These are phyloP conservation scores for Microdochium trichocladiopsis DNA, from an alignment of 2,329 filamentous ascomycete genomes.

Conservation along the genomic window DNA sequence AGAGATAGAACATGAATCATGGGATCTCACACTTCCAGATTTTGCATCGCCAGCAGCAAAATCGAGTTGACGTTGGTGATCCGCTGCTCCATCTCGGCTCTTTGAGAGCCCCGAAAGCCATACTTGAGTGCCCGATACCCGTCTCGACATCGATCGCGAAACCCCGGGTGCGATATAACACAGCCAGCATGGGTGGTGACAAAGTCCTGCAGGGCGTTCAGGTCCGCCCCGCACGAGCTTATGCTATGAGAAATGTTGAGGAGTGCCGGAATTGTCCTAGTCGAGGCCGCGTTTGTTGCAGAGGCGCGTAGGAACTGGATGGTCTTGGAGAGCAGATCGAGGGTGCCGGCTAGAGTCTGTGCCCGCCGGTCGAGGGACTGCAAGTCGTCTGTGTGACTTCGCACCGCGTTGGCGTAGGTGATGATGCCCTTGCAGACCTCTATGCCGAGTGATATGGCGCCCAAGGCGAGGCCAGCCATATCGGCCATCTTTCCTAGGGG, in stretches of 20 bases:
- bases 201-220: neutral
- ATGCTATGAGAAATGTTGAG: neutral
- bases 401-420: neutral
- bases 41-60: neutral
- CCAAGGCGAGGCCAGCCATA: neutral
- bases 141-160: neutral
- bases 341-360: neutral
- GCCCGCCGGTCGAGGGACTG: neutral
- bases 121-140: neutral
- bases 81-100: neutral
- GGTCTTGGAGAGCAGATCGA: neutral
- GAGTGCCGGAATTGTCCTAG: neutral
- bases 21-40: neutral
- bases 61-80: neutral
- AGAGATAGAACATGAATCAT: neutral
- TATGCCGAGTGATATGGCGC: neutral
- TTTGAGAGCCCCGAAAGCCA: neutral
- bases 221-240: neutral
- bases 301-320: neutral
- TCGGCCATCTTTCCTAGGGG: no score
- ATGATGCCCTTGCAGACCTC: neutral
- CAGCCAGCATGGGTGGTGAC: neutral
- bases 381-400: neutral
- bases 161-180: neutral
- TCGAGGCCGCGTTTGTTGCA: neutral